Conservation (phyloP, 148 eudicot species). For the Rhododendron williamsianum region DNA sequence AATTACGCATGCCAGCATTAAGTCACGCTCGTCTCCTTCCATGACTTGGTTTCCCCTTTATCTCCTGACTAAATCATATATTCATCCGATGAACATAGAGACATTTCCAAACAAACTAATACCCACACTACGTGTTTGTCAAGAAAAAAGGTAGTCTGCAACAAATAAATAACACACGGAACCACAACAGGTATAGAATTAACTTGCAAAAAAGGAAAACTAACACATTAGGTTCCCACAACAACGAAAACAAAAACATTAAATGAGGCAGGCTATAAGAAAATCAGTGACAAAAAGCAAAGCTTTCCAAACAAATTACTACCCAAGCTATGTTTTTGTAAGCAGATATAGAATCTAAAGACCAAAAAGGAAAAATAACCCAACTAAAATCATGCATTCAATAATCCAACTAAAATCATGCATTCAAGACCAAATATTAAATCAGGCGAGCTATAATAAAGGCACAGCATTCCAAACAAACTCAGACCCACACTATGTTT, state of each 20-base stretch:
- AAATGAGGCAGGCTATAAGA: not conserved
- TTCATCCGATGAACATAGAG: not conserved
- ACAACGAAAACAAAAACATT: not conserved
- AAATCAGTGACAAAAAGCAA: not conserved
- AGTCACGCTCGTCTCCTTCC: conserved; percentile 48
- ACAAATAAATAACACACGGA: not conserved
- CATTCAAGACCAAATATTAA: not conserved
- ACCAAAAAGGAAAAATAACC: not conserved
- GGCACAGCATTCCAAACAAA: not conserved
- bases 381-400: not conserved
- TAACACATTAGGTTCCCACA: not conserved
- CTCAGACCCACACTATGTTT: not conserved
- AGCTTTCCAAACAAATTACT: not conserved
- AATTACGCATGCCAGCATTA: conserved; percentile 61
- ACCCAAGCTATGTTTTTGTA: not conserved
- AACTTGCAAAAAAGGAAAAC: not conserved
- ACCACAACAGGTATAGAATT: not conserved
- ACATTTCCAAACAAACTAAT: not conserved
- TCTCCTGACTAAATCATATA: conserved; percentile 30
- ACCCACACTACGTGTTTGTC: not conserved
- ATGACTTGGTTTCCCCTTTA: conserved; percentile 33
- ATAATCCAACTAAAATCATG: not conserved
- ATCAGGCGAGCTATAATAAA: not conserved
- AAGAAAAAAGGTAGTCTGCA: not conserved
- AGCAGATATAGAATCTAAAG: not conserved